Base-by-base conservation (phyloP, 2,329 filamentous ascomycete species). In the Onygena corvina region DNA sequence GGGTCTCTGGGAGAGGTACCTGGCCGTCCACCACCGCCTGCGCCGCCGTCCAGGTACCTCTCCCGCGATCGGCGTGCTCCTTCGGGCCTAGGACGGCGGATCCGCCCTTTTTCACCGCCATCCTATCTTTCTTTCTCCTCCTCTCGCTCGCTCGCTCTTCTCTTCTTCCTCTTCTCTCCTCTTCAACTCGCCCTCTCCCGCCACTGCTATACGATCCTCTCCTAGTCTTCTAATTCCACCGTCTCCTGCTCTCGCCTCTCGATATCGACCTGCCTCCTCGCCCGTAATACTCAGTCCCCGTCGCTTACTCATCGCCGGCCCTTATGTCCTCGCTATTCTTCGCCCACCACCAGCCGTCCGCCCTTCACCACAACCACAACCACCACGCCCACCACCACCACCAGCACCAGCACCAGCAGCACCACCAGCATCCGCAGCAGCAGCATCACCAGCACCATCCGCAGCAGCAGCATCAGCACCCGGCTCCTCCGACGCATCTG, bases 331-430 rank as follows among this genome's bases (percentile, higher is more conserved):
- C 36, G 35, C 35, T 54, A 47, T 53, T 49, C 36, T 31, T 44
- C 52, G 35, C 49, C 54, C 50, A 59, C 55, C 54, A 73, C 72
- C 14, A n/a, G 18, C 40, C 21, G 70, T 71, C 70, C 55, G 66
- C 66, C 21, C 72, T 67, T 54, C 71, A 69, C 61, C n/a, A n/a
- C n/a, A n/a, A n/a, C n/a, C n/a, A n/a, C n/a, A n/a, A n/a, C n/a
- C 70, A 71, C 54, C 67, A 70, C 51, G 66, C 71, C n/a, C n/a
- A n/a, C 40, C 60, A 61, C 23, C 71, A 76, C 57, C 52, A 40
- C 27, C 49, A 49, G 18, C 75, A 75, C 59, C 74, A 79, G 57
- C 71, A 73, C n/a, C 60, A 55, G 47, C 58, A 57, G 2, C 54
- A 57, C 46, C 59, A 60, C 44, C 61, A 59, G 16, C 64, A 65